A percentile compares a stretch with the other conserved stretches of the same genome.
Conservation (phyloP, 2,329 filamentous ascomycete genomes). For the Cercospora canescens region DNA sequence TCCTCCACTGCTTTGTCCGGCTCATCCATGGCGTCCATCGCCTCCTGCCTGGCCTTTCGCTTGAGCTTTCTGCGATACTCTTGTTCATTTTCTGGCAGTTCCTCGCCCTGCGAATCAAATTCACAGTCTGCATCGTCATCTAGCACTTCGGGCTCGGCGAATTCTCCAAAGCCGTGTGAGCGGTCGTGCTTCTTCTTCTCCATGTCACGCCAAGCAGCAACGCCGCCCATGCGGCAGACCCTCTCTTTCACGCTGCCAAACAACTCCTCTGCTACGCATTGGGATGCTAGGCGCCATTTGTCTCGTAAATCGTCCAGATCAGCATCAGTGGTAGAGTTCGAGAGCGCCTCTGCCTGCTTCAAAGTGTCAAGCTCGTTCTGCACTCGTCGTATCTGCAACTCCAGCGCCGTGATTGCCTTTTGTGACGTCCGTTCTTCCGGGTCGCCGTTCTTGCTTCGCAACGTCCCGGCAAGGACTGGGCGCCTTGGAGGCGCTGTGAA, state of each 20-base stretch:
- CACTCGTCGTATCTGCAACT: conserved; percentile 41
- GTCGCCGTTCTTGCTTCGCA: conserved; percentile 23
- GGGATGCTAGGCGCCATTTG: conserved; percentile 63
- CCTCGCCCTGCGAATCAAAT: conserved; percentile 36
- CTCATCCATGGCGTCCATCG: conserved; percentile 39
- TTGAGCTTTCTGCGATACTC: conserved; percentile 49
- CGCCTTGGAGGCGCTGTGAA: conserved; percentile 15
- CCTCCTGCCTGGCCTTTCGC: conserved; percentile 52
- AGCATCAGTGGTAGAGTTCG: conserved; percentile 47
- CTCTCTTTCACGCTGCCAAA: conserved; percentile 62
- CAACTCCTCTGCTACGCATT: conserved; percentile 67
- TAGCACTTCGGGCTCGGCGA: conserved; percentile 36
- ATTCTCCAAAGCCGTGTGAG: conserved; percentile 30
- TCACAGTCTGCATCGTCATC: conserved; percentile 39
- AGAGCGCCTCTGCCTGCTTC: conserved; percentile 56
- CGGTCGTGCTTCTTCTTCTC: conserved; percentile 36
- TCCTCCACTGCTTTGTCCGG: conserved; percentile 36
- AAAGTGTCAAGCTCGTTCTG: conserved; percentile 52
- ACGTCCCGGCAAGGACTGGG: conserved; percentile 34
- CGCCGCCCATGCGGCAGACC: conserved; percentile 63
- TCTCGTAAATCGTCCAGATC: conserved; percentile 58
- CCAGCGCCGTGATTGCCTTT: conserved; percentile 28
- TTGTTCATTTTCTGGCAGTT: conserved; percentile 40
- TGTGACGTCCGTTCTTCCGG: conserved; percentile 29
- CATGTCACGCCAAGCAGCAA: conserved; percentile 51